Base-by-base conservation (phyloP, 148 eudicot genomes). In the Fagopyrum esculentum region DNA sequence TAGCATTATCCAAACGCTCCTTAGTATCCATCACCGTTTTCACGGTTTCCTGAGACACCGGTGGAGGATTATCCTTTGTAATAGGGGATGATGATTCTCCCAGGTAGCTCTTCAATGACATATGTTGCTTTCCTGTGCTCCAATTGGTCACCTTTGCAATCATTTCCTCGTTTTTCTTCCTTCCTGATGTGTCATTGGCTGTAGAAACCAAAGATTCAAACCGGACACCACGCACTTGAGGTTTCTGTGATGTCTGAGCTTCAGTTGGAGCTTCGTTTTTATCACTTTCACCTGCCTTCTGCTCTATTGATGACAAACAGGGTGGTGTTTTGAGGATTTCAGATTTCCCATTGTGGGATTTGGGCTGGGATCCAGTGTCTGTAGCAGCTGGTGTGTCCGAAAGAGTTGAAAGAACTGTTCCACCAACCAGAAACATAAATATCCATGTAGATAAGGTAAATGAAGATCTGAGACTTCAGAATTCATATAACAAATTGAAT, bases 61-160 rank as follows among this genome's bases (percentile, higher is more conserved):
- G 30, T 26, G 76, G 76, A 17, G 75, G 59, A 74, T 55, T 57
- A 72, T 85, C 80, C 74, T 78, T 75, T 22, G 78, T 77, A 72
- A 70, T 74, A 3, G 93, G 89, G 15, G 71, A 66, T 66, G 71
- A 66, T 43, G 40, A 35, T 35, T 89, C 93, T 74, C 83, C 87
- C 64, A 91, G 72, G 54, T 89, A 90, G 80, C 70, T 86, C 78
- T 91, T 89, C 76, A 91, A 73, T 45, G 90, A 86, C 72, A 78
- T 80, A 72, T 84, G 90, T 46, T 66, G 71, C 19, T 61, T 61
- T 10, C 47, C 46, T 54, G 82, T 74, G 80, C 80, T 82, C 97
- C 90, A 82, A 56, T 82, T 84, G 44, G 89, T 78, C n/a, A 86
- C 97, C 80, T 87, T 89, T 19, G 86, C 90, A 9, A 89, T 84